phyloP scores from a whole-genome alignment of 768 basidiomycete species.

The Dioszegia hungarica region DNA sequence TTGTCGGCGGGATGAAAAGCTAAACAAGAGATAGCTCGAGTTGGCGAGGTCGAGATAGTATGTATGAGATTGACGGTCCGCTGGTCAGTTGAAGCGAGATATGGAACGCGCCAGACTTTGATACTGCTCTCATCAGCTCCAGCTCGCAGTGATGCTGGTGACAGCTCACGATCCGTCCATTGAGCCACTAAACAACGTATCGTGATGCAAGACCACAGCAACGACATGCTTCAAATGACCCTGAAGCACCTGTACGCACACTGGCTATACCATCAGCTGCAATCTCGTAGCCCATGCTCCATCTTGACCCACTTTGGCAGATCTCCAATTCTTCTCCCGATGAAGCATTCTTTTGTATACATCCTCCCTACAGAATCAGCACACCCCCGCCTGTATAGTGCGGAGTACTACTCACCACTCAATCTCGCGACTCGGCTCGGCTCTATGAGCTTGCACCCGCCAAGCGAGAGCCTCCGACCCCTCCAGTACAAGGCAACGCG shows the following conservation, averaged over 20 bases:
- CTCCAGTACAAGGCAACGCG: background rate
- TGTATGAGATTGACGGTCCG: slow-evolving; percentile 52
- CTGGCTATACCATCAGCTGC: slow-evolving; percentile 40
- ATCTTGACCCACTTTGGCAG: background rate
- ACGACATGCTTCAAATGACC: slow-evolving; percentile 88
- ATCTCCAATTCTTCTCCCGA: background rate
- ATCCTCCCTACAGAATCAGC: background rate
- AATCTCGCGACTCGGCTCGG: background rate
- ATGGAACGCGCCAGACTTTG: slow-evolving; percentile 76
- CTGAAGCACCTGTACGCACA: slow-evolving; percentile 47
- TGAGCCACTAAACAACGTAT: slow-evolving; percentile 78
- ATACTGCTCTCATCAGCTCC: slow-evolving; percentile 53
- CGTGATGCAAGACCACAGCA: slow-evolving; percentile 65
- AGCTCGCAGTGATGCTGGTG: too few species aligned
- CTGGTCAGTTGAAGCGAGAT: slow-evolving; percentile 58
- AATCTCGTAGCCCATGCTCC: too few species aligned
- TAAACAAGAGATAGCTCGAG: slow-evolving; percentile 80
- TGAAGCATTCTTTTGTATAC: background rate
- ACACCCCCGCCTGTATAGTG: background rate
- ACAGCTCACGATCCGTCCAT: slow-evolving; percentile 65
- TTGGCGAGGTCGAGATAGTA: slow-evolving; percentile 25
- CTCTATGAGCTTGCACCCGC: background rate
- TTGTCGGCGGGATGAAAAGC: slow-evolving; percentile 80
- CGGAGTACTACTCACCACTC: background rate
- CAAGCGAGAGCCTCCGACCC: background rate